Conservation (phyloP, 257 asterid species). For the Agastache rugosa region DNA sequence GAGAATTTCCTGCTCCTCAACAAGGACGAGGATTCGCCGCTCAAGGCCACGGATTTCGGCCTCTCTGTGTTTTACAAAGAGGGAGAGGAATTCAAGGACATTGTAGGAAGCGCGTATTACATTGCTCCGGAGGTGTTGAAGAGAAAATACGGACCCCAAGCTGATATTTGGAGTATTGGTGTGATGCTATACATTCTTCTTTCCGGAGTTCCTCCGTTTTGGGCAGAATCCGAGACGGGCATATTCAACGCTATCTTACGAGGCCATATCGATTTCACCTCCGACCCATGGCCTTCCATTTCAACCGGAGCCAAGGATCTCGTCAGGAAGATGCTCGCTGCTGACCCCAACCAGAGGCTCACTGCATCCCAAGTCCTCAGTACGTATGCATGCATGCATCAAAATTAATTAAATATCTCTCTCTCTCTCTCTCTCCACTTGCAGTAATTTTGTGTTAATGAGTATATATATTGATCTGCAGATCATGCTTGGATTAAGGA, state of each 20-base stretch:
- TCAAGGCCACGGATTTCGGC: conserved; percentile 91
- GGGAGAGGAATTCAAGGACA: conserved; percentile 86
- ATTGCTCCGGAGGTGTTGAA: conserved; percentile 97
- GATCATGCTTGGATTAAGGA: conserved; percentile 77
- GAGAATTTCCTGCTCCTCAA: conserved; percentile 82
- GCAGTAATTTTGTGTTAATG: too few species aligned
- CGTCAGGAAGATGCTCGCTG: conserved; percentile 75
- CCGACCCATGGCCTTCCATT: conserved; percentile 96
- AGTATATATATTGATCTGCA: background rate
- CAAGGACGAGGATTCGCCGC: conserved; percentile 80
- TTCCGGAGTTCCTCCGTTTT: conserved; percentile 93
- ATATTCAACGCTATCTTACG: conserved; percentile 87
- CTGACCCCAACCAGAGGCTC: conserved; percentile 87
- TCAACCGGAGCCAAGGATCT: conserved; percentile 92
- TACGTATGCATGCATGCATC: too few species aligned
- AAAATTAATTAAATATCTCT: too few species aligned
- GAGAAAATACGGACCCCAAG: conserved; percentile 92
- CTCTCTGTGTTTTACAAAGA: conserved; percentile 83
- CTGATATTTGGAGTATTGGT: conserved; percentile 95
- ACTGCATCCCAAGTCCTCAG: conserved; percentile 85
- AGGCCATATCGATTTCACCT: conserved; percentile 79
- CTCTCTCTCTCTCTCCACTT: background rate
- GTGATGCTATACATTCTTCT: conserved; percentile 92
- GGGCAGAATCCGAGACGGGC: conserved; percentile 97
- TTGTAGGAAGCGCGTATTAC: conserved; percentile 96